These are phyloP conservation scores for Phaseolus coccineus DNA, from an alignment of 331 rosid genomes.

Conservation along the genomic window DNA sequence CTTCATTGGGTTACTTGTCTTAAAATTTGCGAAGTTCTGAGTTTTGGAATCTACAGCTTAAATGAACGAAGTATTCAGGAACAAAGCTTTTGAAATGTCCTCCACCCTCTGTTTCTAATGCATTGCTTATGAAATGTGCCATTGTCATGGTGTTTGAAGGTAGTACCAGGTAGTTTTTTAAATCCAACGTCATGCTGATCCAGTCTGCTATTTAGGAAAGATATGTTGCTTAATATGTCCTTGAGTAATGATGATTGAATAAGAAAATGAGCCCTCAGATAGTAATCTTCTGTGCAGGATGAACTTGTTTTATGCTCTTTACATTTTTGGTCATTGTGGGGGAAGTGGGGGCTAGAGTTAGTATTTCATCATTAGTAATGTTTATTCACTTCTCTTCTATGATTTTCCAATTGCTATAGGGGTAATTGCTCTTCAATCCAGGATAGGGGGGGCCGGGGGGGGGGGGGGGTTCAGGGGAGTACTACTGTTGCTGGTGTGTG, in stretches of 20 bases:
- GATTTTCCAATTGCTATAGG: constrained; percentile 4
- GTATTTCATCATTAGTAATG: neutral
- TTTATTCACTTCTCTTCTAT: neutral
- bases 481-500: neutral
- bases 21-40: constrained; percentile 54
- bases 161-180: constrained; percentile 49
- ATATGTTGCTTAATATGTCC: constrained; percentile 26
- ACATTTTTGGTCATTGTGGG: neutral
- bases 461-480: neutral
- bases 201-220: constrained; percentile 35
- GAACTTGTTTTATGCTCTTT: constrained; percentile 1
- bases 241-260: constrained; percentile 23
- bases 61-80: constrained; percentile 13
- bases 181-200: constrained; percentile 39
- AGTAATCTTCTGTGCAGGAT: neutral
- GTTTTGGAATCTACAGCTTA: constrained; percentile 52
- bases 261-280: constrained; percentile 21
- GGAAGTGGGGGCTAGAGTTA: neutral
- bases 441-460: too few relatives aligned
- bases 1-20: constrained; percentile 56
- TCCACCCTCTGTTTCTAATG: constrained; percentile 14
- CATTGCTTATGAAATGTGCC: constrained; percentile 41
- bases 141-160: constrained; percentile 54
- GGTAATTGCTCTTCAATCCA: neutral
- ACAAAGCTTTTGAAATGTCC: neutral